Evolutionary conservation across 768 basidiomycete species (phyloP), one percentile per base, ranked within the genome.

Genomic region (Cyclocybe aegerita): DNA sequence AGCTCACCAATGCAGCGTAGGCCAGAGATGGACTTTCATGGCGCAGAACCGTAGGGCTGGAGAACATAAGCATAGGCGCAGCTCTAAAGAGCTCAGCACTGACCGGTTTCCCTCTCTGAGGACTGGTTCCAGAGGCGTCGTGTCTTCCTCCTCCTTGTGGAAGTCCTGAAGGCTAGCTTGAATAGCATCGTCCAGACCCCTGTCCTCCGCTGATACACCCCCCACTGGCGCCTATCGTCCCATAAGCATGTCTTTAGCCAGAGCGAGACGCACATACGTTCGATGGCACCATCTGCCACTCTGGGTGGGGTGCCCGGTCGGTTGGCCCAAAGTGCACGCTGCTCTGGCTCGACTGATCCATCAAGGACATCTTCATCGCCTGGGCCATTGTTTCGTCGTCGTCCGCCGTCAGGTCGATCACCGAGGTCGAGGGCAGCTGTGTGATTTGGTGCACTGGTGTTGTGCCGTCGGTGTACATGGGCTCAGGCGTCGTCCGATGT

Each of bases 1-100:
- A 55, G 53, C 69, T 49, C 45, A 89, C 76, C 60, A 88, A 66
- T 1, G 83, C 79, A 16, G 84, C 83, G 53, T 87, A 84, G 2
- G 77, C 76, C 23, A 80, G 67, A 0, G 71, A 68, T 1, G 65
- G 23, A 15, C 64, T 57, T 14, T 80, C 77, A 1, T 86, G 78
- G 16, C 88, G 85, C 15, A 90, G 57, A 7, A 84, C 84, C 31
- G 90, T 76, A 9, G 89, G 89, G n/a, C 88, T 91, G 38, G 6
- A 47, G 1, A 47, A 39, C 6, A 52, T 6, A 44, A 35, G 7
- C 49, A 16, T 4, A 46, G 46, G 29, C 34, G 9, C 36, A 12
- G 15, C 34, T 39, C 32, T 38, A 11, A 2, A 34, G 17, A 42
- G 31, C 10, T 31, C 64, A 80, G 47, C 35, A 86, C 87, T 83